A percentile compares a stretch with the other conserved stretches of the same genome.
These are phyloP conservation scores for Pythium dissotocum DNA, from an alignment of 352 stramenopile species.

Conservation along the genomic window DNA sequence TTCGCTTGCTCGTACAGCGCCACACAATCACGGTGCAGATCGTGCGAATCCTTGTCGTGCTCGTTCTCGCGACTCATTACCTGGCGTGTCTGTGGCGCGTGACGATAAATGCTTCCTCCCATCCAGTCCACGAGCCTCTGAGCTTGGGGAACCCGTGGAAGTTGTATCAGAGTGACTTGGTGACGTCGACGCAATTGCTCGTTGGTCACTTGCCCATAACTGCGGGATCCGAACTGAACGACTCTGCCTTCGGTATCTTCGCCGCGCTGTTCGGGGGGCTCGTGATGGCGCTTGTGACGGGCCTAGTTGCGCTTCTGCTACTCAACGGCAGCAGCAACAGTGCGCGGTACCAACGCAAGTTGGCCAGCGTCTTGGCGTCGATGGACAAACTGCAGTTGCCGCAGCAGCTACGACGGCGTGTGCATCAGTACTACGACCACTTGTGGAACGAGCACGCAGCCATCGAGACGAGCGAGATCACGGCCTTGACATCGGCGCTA, in stretches of 20 bases:
- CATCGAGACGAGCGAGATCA: constrained; percentile 27
- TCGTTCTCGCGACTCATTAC: constrained; percentile 29
- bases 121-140: background rate
- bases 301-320: constrained; percentile 8
- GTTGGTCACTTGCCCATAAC: background rate
- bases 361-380: constrained; percentile 29
- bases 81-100: constrained; percentile 30
- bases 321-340: constrained; percentile 10
- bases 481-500: constrained; percentile 27
- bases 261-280: constrained; percentile 1
- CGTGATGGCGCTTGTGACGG: constrained; percentile 11
- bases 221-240: background rate
- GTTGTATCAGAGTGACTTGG: constrained; percentile 5
- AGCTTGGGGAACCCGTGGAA: background rate
- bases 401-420: constrained; percentile 22
- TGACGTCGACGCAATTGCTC: constrained; percentile 7
- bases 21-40: background rate
- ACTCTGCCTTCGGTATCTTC: background rate
- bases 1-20: constrained; percentile 9
- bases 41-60: constrained; percentile 19
- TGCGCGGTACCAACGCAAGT: constrained; percentile 31
- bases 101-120: background rate
- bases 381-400: constrained; percentile 38
- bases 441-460: constrained; percentile 38
- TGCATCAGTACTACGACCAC: constrained; percentile 44